Base-by-base conservation (phyloP, 129 eudicot species). In the Arctium minus region DNA sequence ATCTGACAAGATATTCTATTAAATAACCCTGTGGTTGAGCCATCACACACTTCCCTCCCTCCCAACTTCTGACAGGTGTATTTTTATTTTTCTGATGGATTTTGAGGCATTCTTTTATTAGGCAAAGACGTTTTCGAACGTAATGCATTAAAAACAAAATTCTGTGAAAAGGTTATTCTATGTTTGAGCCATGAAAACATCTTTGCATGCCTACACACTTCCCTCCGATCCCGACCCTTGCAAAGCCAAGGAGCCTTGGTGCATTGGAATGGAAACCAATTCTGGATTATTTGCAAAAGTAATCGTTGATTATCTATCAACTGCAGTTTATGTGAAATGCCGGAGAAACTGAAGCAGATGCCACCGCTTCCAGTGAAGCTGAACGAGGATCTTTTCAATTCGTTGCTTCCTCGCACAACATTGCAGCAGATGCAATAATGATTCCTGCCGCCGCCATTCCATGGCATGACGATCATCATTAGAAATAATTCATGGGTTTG, bases 321-420 rank as follows among this genome's bases (percentile, higher is more conserved):
- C 77, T 84, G 91, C 89, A 94, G 96, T 86, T 84, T 91, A 82
- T 81, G 67, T 6, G 94, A 91, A 42, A 80, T 86, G 12, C 92
- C 88, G 0, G 91, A 86, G 29, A 86, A 83, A 30, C 69, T 89
- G 94, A 92, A 89, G 86, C 90, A 84, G 69, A 90, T 94, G 97
- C 96, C 97, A 32, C 90, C 91, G 8, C 89, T 94, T 39, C 89
- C 92, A 6, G 97, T 82, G 77, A 89, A 88, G 48, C 37, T 94
- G 88, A 88, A 94, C 72, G 94, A 92, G 83, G 94, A 91, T 72
- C 94, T 91, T 62, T 90, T 92, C 31, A 88, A 87, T 79, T 80
- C 86, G 33, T 84, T 94, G 72, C 90, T 94, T 79, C 91, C 96
- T 17, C 85, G 62, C 17, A 33, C 80, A 74, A 75, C 71, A 70